Base-by-base conservation (phyloP, 768 basidiomycete species). In the Galerina marginata region DNA sequence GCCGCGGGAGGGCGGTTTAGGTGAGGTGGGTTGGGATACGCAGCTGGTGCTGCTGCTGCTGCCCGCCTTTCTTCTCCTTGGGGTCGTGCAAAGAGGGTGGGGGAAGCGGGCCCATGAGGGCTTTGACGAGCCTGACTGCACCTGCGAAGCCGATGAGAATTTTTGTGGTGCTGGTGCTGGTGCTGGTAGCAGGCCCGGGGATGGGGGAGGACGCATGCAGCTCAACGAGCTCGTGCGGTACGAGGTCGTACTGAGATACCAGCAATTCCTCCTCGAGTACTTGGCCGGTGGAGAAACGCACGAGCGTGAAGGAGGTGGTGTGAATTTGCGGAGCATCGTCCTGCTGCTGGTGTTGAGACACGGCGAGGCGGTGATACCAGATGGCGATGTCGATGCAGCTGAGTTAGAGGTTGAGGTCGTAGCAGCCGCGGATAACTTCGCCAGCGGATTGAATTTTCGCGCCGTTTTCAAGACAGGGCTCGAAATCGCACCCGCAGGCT, bases 201-300 rank as follows among this genome's bases (percentile, higher is more conserved):
- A 61, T 54, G 11, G 60, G 65, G n/a, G n/a, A n/a, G n/a, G n/a
- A n/a, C 23, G 63, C 67, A 53, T 93, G 90, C 15, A 93, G 70
- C 66, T 93, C 91, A 16, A 93, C 79, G 2, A 93, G 79, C 64
- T 92, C 91, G 62, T 86, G 77, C 0, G 87, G 82, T 7, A 77
- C 74, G 20, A 92, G 66, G 43, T 81, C 75, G 66, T 90, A 91
- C 81, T 86, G 88, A 0, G 81, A 73, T 1, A 82, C 67, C 10
- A 76, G 62, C 46, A 81, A 83, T 20, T 88, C 85, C 67, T 91
- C 90, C 66, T 92, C 87, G 36, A 92, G 81, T 12, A 89, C 72
- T 63, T 89, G 82, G 4, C 89, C 88, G 0, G 90, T 90, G 2
- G 89, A 84, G 66, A 87, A 91, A 1, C 86, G 82, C 15, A 91